A percentile compares a stretch with the other conserved stretches of the same genome.
Evolutionary conservation across 192 early-diverging fungal genomes (phyloP).

Genomic region (Backusella psychrophila): DNA sequence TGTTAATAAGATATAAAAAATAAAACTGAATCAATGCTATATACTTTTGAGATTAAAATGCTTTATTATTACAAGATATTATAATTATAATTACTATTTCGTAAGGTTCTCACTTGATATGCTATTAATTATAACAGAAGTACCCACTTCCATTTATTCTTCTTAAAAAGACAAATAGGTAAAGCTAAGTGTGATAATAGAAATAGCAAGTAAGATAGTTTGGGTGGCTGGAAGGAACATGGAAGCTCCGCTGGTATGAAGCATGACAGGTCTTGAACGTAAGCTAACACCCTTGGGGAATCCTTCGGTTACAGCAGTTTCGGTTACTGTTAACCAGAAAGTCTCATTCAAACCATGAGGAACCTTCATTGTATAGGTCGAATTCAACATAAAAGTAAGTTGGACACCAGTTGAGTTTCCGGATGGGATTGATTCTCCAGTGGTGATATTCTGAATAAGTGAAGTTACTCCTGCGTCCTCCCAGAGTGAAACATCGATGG

Average conservation of each 20-base stretch:
- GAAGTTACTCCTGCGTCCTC: slow-evolving; percentile 5
- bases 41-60: background rate
- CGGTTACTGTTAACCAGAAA: slow-evolving; percentile 26
- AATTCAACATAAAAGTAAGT: slow-evolving; percentile 8
- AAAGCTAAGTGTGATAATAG: background rate
- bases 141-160: background rate
- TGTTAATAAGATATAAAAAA: no score
- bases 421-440: background rate
- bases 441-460: slow-evolving; percentile 15
- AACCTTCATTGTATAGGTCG: slow-evolving; percentile 28
- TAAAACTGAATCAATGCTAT: background rate
- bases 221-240: background rate
- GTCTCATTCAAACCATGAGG: slow-evolving; percentile 29
- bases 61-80: slow-evolving; percentile 1
- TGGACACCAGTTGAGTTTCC: slow-evolving; percentile 25
- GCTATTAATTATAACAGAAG: background rate
- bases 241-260: slow-evolving; percentile 13
- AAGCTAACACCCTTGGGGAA: background rate
- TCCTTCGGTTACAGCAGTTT: background rate
- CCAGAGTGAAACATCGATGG: slow-evolving; percentile 27
- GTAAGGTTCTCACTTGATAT: background rate
- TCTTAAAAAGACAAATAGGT: background rate
- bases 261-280: slow-evolving; percentile 13
- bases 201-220: background rate
- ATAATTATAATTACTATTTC: slow-evolving; percentile 2